Conservation (phyloP, 768 basidiomycete species). For the Phaeotremella skinneri region DNA sequence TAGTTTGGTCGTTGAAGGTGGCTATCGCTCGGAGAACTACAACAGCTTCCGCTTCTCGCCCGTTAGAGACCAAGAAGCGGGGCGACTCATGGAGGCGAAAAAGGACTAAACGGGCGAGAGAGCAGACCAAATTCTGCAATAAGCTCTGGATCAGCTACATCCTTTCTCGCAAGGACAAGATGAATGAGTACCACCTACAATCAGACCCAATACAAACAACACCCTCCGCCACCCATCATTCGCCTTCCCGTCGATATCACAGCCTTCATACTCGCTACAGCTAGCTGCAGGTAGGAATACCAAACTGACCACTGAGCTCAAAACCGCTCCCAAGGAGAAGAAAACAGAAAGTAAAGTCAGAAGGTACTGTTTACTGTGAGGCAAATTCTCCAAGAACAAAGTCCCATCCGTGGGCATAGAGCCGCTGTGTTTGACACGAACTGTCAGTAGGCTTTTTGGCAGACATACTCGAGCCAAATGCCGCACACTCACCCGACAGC, state of each 20-base stretch:
- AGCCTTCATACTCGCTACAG: slow-evolving; percentile 54
- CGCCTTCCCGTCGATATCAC: slow-evolving; percentile 61
- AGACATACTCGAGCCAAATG: slow-evolving; percentile 1
- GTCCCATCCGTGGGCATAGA: slow-evolving; percentile 96
- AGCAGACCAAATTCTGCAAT: slow-evolving; percentile 80
- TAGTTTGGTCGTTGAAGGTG: slow-evolving; percentile 73
- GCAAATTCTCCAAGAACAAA: slow-evolving; percentile 76
- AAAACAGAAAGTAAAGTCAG: slow-evolving; percentile 91
- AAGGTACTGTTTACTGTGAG: slow-evolving; percentile 84
- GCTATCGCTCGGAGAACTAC: slow-evolving; percentile 80
- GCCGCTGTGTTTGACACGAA: slow-evolving; percentile 62
- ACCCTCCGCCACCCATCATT: slow-evolving; percentile 91
- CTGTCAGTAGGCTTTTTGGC: slow-evolving; percentile 4
- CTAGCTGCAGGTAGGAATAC: slow-evolving; percentile 67
- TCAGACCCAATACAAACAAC: slow-evolving; percentile 68
- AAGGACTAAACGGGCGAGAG: slow-evolving; percentile 77
- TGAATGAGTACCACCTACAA: slow-evolving; percentile 60
- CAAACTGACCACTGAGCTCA: slow-evolving; percentile 76
- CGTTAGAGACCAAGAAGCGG: slow-evolving; percentile 84
- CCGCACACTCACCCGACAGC: slow-evolving; percentile 73
- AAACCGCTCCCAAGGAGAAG: slow-evolving; percentile 87
- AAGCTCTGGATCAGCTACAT: neutral
- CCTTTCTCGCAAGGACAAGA: no score
- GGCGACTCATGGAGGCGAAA: slow-evolving; percentile 94
- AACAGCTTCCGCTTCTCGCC: slow-evolving; percentile 77